Evolutionary conservation across 441 rosid species (phyloP).

Genomic region (Daphne laureola): DNA sequence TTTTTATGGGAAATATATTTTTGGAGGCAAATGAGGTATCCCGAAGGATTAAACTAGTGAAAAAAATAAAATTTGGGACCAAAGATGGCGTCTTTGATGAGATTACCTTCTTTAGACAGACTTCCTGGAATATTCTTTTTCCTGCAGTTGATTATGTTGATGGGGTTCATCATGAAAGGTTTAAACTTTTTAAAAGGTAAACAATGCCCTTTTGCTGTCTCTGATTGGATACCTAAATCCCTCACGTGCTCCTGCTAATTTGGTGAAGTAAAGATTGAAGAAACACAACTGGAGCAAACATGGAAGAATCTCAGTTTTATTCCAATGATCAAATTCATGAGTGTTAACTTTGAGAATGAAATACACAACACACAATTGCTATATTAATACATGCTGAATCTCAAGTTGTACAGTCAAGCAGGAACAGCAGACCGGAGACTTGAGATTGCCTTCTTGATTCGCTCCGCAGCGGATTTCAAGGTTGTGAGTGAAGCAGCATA

Average conservation of each 20-base stretch:
- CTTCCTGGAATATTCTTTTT: too few relatives aligned
- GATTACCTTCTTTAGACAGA: too few relatives aligned
- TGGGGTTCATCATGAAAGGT: too few relatives aligned
- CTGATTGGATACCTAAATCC: too few relatives aligned
- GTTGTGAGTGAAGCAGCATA: constrained; percentile 84
- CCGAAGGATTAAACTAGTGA: too few relatives aligned
- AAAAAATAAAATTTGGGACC: too few relatives aligned
- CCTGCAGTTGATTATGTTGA: too few relatives aligned
- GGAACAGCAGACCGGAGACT: constrained; percentile 40
- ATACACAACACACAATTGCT: constrained; percentile 7
- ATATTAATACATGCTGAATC: not conserved
- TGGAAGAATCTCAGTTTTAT: constrained; percentile 4
- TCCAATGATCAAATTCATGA: constrained; percentile 2
- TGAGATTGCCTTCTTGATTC: constrained; percentile 68
- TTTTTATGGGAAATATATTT: not conserved
- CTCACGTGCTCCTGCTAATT: too few relatives aligned
- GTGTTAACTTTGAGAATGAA: not conserved
- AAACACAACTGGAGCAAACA: not conserved
- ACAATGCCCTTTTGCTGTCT: too few relatives aligned
- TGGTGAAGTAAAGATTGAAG: not conserved
- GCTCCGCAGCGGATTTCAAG: constrained; percentile 59
- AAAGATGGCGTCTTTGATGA: too few relatives aligned
- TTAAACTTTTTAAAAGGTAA: too few relatives aligned
- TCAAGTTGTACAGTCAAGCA: constrained; percentile 21
- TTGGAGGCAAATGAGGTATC: too few relatives aligned